A percentile compares a stretch with the other conserved stretches of the same genome.
Conservation (phyloP, 2,329 filamentous ascomycete species). For the Arthroderma sp. region DNA sequence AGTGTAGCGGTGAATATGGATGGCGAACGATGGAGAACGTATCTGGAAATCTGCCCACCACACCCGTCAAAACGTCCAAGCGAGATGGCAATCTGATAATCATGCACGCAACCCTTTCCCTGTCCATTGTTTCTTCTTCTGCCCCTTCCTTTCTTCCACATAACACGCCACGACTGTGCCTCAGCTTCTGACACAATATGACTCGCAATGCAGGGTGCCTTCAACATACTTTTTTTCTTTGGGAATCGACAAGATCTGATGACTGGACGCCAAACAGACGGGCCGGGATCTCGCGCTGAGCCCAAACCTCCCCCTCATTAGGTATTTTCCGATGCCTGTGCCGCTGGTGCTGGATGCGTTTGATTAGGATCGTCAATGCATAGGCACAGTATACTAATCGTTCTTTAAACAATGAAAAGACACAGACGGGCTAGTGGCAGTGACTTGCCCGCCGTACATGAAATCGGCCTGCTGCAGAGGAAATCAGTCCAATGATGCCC, state of each 20-base stretch:
- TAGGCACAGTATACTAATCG: neutral
- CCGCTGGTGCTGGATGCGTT: neutral
- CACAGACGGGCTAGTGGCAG: neutral
- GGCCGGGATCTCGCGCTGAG: neutral
- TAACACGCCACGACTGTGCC: neutral
- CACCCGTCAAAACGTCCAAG: neutral
- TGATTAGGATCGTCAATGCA: neutral
- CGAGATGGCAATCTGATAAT: neutral
- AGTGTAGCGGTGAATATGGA: neutral
- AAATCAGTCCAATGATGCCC: constrained; percentile 1
- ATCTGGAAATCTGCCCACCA: neutral
- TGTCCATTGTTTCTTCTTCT: neutral
- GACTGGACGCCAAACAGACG: neutral
- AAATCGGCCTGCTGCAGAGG: neutral
- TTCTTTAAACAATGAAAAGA: neutral
- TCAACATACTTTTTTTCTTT: neutral
- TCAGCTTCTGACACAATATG: neutral
- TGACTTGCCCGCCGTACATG: neutral
- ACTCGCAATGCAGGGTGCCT: neutral
- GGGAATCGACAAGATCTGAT: neutral
- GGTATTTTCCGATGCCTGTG: neutral
- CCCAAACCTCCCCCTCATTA: neutral
- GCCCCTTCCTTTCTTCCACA: neutral
- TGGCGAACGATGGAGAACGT: neutral
- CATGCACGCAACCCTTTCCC: neutral